phyloP scores from a whole-genome alignment of 2,329 filamentous ascomycete genomes.

The Ceratocystis variospora region DNA sequence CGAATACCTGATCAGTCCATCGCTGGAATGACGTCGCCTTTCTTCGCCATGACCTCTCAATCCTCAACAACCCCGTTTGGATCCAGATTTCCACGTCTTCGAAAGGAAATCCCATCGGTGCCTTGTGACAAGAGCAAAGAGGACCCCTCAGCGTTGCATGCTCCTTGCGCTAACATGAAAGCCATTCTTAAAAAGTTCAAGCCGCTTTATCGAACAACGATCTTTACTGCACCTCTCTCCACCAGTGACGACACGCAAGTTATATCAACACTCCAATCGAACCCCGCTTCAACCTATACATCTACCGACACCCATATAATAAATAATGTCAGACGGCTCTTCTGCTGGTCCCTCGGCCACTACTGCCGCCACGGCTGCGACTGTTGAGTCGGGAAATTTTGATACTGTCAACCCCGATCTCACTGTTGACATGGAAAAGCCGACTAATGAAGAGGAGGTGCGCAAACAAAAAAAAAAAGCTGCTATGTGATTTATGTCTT shows the following conservation, averaged over 20 bases:
- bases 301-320: background rate
- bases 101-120: background rate
- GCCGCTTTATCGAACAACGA: background rate
- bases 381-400: background rate
- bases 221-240: background rate
- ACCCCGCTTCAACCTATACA: background rate
- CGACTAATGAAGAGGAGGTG: constrained; percentile 15
- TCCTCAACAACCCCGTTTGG: too few species aligned
- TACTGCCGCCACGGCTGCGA: background rate
- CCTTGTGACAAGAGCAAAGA: background rate
- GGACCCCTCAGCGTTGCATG: too few species aligned
- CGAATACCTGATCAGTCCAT: background rate
- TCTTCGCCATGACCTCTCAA: background rate
- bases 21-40: background rate
- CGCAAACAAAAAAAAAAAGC: constrained; percentile 9
- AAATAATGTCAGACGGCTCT: background rate
- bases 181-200: background rate
- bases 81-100: too few species aligned
- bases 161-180: background rate
- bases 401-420: constrained; percentile 6
- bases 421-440: background rate
- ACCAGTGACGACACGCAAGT: background rate
- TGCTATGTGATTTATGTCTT: background rate
- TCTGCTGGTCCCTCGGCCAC: background rate
- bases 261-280: background rate